A percentile compares a stretch with the other conserved stretches of the same genome.
Conservation (phyloP, 768 basidiomycete species). For the Termitomyces sp. region DNA sequence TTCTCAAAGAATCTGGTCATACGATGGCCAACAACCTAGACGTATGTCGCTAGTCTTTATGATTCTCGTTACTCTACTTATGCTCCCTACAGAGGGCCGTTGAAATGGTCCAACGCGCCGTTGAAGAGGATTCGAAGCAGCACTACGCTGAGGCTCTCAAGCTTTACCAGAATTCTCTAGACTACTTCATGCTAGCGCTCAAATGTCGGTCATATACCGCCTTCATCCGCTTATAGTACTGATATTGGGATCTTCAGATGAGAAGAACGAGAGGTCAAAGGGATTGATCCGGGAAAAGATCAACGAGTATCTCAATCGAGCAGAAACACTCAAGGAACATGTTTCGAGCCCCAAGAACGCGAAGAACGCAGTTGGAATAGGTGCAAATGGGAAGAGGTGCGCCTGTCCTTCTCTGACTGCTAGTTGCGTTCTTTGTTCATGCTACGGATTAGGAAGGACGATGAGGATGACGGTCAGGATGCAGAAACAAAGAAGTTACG, state of each 20-base stretch:
- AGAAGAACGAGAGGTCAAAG: slow-evolving; percentile 95
- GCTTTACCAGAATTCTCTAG: slow-evolving; percentile 90
- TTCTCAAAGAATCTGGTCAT: not conserved
- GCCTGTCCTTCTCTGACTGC: slow-evolving; percentile 14
- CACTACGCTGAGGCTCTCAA: slow-evolving; percentile 96
- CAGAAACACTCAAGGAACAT: slow-evolving; percentile 90
- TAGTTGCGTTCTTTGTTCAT: slow-evolving; percentile 1
- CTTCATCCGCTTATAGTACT: slow-evolving; percentile 2
- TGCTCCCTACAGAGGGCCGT: slow-evolving; percentile 54
- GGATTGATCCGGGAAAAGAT: slow-evolving; percentile 84
- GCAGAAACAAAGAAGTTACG: slow-evolving; percentile 95
- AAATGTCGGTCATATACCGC: slow-evolving; percentile 60
- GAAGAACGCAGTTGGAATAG: slow-evolving; percentile 47
- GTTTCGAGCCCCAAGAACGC: slow-evolving; percentile 67
- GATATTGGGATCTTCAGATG: slow-evolving; percentile 46
- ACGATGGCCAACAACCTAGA: slow-evolving; percentile 49
- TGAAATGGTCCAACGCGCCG: slow-evolving; percentile 88
- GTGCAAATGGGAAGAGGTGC: slow-evolving; percentile 46
- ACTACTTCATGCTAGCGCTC: slow-evolving; percentile 97
- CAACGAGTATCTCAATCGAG: slow-evolving; percentile 86
- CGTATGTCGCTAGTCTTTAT: slow-evolving; percentile 30
- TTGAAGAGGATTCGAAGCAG: slow-evolving; percentile 89
- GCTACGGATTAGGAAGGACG: slow-evolving; percentile 35
- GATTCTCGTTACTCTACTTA: not conserved
- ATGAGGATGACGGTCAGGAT: slow-evolving; percentile 76